phyloP scores from a whole-genome alignment of 345 rosid genomes.

The Gossypium ekmanianum region DNA sequence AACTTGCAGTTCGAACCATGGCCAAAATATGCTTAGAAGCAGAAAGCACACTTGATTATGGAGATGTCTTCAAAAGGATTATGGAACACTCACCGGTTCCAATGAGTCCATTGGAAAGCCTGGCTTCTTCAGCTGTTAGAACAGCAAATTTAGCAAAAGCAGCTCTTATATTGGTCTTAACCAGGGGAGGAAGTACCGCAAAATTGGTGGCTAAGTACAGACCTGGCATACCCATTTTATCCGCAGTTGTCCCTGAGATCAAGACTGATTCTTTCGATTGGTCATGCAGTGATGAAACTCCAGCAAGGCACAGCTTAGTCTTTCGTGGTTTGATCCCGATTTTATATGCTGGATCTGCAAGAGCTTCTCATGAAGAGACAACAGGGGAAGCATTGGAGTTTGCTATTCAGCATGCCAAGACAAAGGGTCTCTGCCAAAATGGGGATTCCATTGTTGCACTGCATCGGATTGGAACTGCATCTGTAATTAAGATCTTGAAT shows the following conservation, averaged over 20 bases:
- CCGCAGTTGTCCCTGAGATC: slow-evolving; percentile 90
- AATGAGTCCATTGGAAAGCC: slow-evolving; percentile 89
- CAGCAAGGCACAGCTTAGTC: slow-evolving; percentile 91
- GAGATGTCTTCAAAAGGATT: slow-evolving; percentile 76
- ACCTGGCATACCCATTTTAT: slow-evolving; percentile 84
- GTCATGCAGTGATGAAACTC: slow-evolving; percentile 87
- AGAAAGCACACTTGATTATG: slow-evolving; percentile 83
- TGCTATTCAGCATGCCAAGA: slow-evolving; percentile 64
- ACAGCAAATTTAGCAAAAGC: slow-evolving; percentile 87
- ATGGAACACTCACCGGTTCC: slow-evolving; percentile 86
- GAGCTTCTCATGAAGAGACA: slow-evolving; percentile 82
- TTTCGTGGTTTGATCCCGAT: slow-evolving; percentile 78
- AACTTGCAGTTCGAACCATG: slow-evolving; percentile 84
- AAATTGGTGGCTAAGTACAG: slow-evolving; percentile 93
- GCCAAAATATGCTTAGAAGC: slow-evolving; percentile 87
- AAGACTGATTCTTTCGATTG: slow-evolving; percentile 87
- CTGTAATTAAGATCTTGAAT: neutral
- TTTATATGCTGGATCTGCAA: slow-evolving; percentile 86
- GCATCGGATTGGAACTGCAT: neutral
- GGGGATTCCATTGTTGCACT: slow-evolving; percentile 57
- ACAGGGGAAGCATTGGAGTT: slow-evolving; percentile 93
- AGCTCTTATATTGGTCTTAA: slow-evolving; percentile 72
- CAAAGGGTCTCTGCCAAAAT: slow-evolving; percentile 59
- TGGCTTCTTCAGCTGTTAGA: slow-evolving; percentile 90
- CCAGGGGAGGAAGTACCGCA: slow-evolving; percentile 94